Evolutionary conservation across 345 rosid species (phyloP).

Genomic region (Citrus sp.): DNA sequence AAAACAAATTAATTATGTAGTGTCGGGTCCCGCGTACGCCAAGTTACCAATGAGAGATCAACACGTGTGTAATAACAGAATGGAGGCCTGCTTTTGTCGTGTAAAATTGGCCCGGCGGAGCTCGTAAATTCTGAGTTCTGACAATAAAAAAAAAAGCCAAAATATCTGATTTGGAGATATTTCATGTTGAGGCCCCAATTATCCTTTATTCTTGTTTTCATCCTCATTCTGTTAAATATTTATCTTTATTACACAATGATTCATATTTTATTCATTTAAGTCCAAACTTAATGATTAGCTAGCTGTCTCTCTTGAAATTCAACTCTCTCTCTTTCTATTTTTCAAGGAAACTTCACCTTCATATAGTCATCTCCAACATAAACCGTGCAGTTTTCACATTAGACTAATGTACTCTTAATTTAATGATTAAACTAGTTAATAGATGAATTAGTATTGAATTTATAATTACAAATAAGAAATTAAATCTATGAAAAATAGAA

Average conservation of each 20-base stretch:
- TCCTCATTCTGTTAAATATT: not conserved
- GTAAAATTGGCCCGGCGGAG: not conserved
- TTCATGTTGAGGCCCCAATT: not conserved
- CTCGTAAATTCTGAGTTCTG: not conserved
- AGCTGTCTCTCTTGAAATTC: not conserved
- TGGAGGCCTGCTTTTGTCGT: not conserved
- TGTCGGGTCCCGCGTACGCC: not conserved
- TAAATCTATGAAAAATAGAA: no score
- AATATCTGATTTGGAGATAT: not conserved
- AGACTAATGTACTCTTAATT: no score
- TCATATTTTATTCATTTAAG: not conserved
- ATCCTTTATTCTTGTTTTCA: not conserved
- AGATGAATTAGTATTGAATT: no score
- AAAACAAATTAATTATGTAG: no score
- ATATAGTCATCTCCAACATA: not conserved
- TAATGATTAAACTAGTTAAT: no score
- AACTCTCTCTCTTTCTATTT: not conserved
- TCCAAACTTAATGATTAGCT: not conserved
- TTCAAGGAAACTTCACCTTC: not conserved
- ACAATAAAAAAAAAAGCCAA: not conserved
- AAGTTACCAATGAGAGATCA: not conserved
- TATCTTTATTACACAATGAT: not conserved
- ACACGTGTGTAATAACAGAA: not conserved
- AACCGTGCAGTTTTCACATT: no score
- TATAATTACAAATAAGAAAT: no score